These are phyloP conservation scores for Eudorina sp. DNA, from an alignment of 139 green algal genomes.

Conservation along the genomic window DNA sequence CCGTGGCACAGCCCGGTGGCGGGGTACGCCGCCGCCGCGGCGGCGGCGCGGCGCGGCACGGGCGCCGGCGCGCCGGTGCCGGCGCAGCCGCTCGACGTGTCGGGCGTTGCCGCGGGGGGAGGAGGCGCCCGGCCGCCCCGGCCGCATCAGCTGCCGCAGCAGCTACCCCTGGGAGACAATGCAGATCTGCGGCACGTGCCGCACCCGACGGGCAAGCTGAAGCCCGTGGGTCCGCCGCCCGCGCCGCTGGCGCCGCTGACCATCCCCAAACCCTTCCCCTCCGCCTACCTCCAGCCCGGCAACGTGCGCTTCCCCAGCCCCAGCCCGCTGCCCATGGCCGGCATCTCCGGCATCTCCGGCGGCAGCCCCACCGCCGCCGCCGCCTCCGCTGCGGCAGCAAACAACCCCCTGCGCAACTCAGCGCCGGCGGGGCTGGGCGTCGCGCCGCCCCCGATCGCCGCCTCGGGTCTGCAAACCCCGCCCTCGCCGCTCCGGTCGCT, in stretches of 20 bases:
- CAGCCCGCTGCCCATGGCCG: no score
- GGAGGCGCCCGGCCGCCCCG: neutral
- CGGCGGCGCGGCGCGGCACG: neutral
- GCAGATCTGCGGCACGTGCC: neutral
- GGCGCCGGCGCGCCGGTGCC: neutral
- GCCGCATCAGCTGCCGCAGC: neutral
- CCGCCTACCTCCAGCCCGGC: constrained; percentile 3
- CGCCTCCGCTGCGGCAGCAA: neutral
- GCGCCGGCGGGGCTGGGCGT: neutral
- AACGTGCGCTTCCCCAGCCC: constrained; percentile 26
- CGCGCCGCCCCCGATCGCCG: no score
- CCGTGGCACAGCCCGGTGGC: constrained; percentile 29
- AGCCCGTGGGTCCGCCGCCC: neutral
- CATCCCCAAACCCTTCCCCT: neutral
- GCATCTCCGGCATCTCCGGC: neutral
- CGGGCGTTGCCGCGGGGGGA: neutral
- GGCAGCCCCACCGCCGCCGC: neutral
- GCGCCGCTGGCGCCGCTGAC: neutral
- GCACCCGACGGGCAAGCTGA: neutral
- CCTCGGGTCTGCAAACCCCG: no score
- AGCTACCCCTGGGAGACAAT: neutral
- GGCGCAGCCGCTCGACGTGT: neutral
- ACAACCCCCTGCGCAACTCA: constrained; percentile 12
- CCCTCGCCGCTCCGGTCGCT: neutral
- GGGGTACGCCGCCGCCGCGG: neutral